Evolutionary conservation across 495 filamentous ascomycete genomes (phyloP), one percentile per base, ranked within the genome.

Genomic region (Talaromyces wortmannii): DNA sequence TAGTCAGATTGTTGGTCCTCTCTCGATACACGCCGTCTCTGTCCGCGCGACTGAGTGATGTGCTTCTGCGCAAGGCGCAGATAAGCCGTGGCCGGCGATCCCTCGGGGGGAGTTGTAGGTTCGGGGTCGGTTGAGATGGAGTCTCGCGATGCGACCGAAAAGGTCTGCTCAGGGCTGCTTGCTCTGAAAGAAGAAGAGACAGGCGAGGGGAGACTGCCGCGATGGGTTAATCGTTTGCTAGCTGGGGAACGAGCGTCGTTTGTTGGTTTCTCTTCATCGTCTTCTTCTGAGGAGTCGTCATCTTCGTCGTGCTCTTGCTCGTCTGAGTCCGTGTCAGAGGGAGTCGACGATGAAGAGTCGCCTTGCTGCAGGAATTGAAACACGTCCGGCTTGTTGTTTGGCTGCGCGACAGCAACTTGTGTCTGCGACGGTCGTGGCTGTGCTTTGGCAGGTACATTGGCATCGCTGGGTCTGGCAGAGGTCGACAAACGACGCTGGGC

Each of bases 301-400:
- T n/a, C 30, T 32, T n/a, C 43, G 47, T 50, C n/a, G 46, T 32
- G 33, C 52, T 45, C 18, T 54, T 65, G 16, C 7, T 30, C n/a
- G 8, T 58, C 60, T 63, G 46, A 10, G 63, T 45, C 17, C 53
- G 33, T 56, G 16, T 63, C 58, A 10, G 60, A 58, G 15, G 64
- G 58, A 31, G 31, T n/a, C 6, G 46, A 42, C 43, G 47, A 33
- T 2, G 63, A 59, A 5, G 63, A 62, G 23, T 63, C 63, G 32
- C 63, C 60, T 13, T 64, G 51, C 7, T 75, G 68, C 0, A 77
- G 63, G 31, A 68, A 77, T 46, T 77, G 66, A 57, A 77, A 77
- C 7, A 77, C 74, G 57, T 75, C 68, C 5, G 69, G 70, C 13
- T 59, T 52, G 18, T 61, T 66, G 31, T 23, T 23, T 23, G 23